Evolutionary conservation across 495 filamentous ascomycete species (phyloP).

Genomic region (Penicillium psychrofluorescens): DNA sequence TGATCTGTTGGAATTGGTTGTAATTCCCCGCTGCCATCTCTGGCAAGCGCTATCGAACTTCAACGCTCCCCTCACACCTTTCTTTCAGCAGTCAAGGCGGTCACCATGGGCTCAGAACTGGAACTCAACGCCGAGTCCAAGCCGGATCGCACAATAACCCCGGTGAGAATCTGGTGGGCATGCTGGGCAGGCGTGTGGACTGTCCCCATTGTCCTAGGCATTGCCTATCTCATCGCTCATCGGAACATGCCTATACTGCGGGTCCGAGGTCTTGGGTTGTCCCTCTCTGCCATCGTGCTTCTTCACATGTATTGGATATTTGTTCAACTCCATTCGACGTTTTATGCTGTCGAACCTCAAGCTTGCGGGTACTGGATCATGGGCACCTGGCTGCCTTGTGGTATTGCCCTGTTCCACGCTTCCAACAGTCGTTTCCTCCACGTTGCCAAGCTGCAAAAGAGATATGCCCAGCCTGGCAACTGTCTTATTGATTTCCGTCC

Average conservation of each 20-base stretch:
- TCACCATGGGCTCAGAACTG: slow-evolving; percentile 30
- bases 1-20: too few species aligned
- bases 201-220: slow-evolving; percentile 39
- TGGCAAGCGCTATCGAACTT: too few species aligned
- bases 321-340: slow-evolving; percentile 52
- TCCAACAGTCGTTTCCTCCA: slow-evolving; percentile 60
- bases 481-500: neutral
- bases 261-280: slow-evolving; percentile 54
- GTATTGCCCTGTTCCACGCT: slow-evolving; percentile 66
- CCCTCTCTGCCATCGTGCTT: slow-evolving; percentile 49
- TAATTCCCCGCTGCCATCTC: too few species aligned
- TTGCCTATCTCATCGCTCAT: slow-evolving; percentile 45
- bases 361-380: slow-evolving; percentile 65
- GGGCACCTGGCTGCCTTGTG: slow-evolving; percentile 62
- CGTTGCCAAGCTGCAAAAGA: slow-evolving; percentile 42
- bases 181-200: slow-evolving; percentile 45
- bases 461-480: slow-evolving; percentile 16
- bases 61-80: too few species aligned
- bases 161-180: slow-evolving; percentile 30
- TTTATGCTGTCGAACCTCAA: slow-evolving; percentile 53
- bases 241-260: slow-evolving; percentile 53
- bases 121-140: slow-evolving; percentile 23
- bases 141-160: slow-evolving; percentile 11
- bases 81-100: neutral
- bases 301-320: slow-evolving; percentile 59